Evolutionary conservation across 2,329 filamentous ascomycete genomes (phyloP).

Genomic region (Didymella lethalis): DNA sequence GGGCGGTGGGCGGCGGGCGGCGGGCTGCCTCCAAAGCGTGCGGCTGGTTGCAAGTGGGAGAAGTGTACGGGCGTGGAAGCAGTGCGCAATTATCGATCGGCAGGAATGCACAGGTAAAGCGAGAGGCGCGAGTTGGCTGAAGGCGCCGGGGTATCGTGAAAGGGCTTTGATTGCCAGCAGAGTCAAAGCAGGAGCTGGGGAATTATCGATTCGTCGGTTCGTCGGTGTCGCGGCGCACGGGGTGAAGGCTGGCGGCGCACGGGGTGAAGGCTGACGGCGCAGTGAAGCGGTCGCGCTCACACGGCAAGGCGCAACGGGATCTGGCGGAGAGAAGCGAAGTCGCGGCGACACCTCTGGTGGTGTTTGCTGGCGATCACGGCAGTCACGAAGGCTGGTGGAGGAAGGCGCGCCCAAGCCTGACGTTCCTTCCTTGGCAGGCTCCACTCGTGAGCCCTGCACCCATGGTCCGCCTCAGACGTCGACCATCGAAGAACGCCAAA

Average conservation of each 20-base stretch:
- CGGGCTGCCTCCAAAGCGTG: background rate
- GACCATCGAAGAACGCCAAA: background rate
- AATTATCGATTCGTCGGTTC: constrained; percentile 24
- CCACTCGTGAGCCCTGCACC: constrained; percentile 7
- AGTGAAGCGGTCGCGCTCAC: constrained; percentile 25
- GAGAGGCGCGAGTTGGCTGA: constrained; percentile 11
- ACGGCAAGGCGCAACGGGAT: constrained; percentile 11
- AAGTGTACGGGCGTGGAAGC: background rate
- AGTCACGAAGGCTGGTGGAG: constrained; percentile 14
- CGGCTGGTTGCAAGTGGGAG: background rate
- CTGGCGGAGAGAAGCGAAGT: background rate
- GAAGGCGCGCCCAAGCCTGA: constrained; percentile 18
- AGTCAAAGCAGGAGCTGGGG: constrained; percentile 6
- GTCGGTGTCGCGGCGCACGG: constrained; percentile 13
- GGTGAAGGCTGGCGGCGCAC: constrained; percentile 13
- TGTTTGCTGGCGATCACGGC: constrained; percentile 10
- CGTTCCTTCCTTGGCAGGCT: constrained; percentile 13
- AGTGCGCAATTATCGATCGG: background rate
- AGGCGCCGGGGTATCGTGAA: constrained; percentile 18
- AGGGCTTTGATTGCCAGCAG: constrained; percentile 20
- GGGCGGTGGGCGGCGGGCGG: background rate
- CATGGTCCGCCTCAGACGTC: background rate
- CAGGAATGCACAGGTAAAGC: constrained; percentile 2
- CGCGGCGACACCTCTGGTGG: constrained; percentile 17
- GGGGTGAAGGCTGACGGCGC: constrained; percentile 12